A percentile compares a stretch with the other conserved stretches of the same genome.
Evolutionary conservation across 345 rosid species (phyloP).

Genomic region (Ceriops zippeliana): DNA sequence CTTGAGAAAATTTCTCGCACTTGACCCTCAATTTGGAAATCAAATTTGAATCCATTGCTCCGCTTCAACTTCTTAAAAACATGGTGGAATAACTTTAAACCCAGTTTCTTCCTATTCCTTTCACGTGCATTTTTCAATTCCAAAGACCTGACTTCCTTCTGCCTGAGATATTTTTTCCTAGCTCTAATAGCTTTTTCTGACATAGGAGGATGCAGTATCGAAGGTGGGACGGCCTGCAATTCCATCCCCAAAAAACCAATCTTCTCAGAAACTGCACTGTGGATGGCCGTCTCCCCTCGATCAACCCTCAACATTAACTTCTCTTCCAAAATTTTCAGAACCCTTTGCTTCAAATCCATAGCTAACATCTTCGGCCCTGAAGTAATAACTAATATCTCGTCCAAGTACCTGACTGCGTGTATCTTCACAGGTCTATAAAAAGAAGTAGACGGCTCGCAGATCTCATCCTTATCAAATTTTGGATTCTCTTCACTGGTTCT

Average conservation of each 20-base stretch:
- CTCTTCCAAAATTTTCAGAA: slow-evolving; percentile 53
- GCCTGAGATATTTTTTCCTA: slow-evolving; percentile 78
- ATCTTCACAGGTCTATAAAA: slow-evolving; percentile 64
- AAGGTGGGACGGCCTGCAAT: slow-evolving; percentile 88
- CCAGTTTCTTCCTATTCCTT: slow-evolving; percentile 70
- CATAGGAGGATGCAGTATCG: slow-evolving; percentile 69
- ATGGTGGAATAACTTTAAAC: slow-evolving; percentile 66
- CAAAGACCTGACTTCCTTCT: slow-evolving; percentile 69
- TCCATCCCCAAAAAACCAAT: slow-evolving; percentile 73
- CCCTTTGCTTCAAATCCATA: slow-evolving; percentile 56
- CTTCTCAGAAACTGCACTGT: slow-evolving; percentile 79
- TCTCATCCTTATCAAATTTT: slow-evolving; percentile 33
- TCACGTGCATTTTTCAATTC: slow-evolving; percentile 82
- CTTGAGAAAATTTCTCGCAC: slow-evolving; percentile 54
- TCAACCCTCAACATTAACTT: slow-evolving; percentile 61
- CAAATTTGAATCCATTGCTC: slow-evolving; percentile 48
- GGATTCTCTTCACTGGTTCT: slow-evolving; percentile 47
- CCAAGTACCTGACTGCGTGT: slow-evolving; percentile 77
- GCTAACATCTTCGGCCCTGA: slow-evolving; percentile 71
- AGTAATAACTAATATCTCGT: slow-evolving; percentile 73
- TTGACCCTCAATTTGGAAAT: slow-evolving; percentile 58
- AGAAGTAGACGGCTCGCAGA: slow-evolving; percentile 33
- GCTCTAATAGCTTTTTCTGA: slow-evolving; percentile 87
- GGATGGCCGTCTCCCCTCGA: slow-evolving; percentile 58
- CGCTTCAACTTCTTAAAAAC: slow-evolving; percentile 71